Evolutionary conservation across 192 early-diverging fungal genomes (phyloP).

Genomic region (Coemansia sp.): DNA sequence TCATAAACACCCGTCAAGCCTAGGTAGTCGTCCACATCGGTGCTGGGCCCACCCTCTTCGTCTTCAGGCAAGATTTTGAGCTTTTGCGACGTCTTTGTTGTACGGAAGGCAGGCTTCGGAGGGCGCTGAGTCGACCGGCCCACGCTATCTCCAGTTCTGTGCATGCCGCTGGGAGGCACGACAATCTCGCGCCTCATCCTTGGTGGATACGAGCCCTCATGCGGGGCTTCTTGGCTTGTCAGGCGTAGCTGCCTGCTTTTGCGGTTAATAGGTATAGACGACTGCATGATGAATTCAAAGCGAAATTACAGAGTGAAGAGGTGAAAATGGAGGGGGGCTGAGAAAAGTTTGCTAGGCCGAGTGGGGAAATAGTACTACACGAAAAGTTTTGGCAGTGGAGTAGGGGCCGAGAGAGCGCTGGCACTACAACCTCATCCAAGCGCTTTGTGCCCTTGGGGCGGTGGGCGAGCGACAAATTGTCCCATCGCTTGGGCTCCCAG

Average conservation of each 20-base stretch:
- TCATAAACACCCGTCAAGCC: conserved; percentile 60
- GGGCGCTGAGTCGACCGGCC: conserved; percentile 25
- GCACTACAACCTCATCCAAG: not conserved
- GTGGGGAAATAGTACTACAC: not conserved
- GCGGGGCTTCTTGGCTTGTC: conserved; percentile 13
- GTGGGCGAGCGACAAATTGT: not conserved
- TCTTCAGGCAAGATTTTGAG: conserved; percentile 84
- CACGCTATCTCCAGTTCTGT: conserved; percentile 28
- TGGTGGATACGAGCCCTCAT: conserved; percentile 47
- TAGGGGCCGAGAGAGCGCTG: not conserved
- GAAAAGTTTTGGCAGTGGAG: not conserved
- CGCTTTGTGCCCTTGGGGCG: not conserved
- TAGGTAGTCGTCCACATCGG: conserved; percentile 54
- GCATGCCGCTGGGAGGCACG: conserved; percentile 50
- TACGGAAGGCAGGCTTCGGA: conserved; percentile 72
- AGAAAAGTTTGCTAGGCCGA: not conserved
- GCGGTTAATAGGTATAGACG: conserved; percentile 29
- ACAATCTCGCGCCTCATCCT: conserved; percentile 52
- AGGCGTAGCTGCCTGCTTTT: conserved; percentile 13
- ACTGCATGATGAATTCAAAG: conserved; percentile 15
- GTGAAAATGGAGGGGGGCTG: not conserved
- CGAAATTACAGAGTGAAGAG: not conserved
- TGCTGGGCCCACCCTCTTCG: conserved; percentile 50
- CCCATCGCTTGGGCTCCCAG: no score
- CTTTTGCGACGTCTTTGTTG: conserved; percentile 92